Percentiles rank a stretch among this genome's conserved stretches.
phyloP scores from a whole-genome alignment of 345 rosid species.

The Brassica nigra region DNA sequence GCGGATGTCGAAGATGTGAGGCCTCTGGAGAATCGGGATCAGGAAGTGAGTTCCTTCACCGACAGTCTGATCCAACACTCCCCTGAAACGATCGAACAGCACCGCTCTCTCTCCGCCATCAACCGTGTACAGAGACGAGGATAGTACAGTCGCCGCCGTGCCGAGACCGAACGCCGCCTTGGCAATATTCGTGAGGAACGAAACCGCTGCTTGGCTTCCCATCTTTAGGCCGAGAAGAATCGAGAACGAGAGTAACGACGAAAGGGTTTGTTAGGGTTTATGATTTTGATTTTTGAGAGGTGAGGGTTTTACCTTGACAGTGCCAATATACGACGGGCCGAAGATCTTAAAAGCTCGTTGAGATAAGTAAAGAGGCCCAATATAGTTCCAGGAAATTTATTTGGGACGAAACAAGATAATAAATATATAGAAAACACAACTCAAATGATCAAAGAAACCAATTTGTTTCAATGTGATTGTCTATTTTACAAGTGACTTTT shows the following conservation, averaged over 20 bases:
- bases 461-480: too few relatives aligned
- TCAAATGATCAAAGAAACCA: too few relatives aligned
- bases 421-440: too few relatives aligned
- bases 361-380: neutral
- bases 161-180: conserved; percentile 86
- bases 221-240: conserved; percentile 31
- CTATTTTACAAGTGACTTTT: too few relatives aligned
- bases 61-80: conserved; percentile 74
- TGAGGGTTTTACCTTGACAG: neutral
- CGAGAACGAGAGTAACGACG: neutral
- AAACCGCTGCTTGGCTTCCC: conserved; percentile 77
- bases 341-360: neutral
- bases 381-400: neutral
- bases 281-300: neutral
- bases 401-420: neutral
- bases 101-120: conserved; percentile 97
- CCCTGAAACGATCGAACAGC: conserved; percentile 87
- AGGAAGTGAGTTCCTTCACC: conserved; percentile 94
- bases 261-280: conserved; percentile 33
- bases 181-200: conserved; percentile 67
- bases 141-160: conserved; percentile 55
- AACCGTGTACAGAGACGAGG: conserved; percentile 81
- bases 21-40: conserved; percentile 89
- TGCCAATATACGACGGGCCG: neutral
- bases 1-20: conserved; percentile 77